Percentiles rank a stretch among this genome's conserved stretches.
Evolutionary conservation across 2,329 filamentous ascomycete species (phyloP).

Genomic region (Aureobasidium sp.): DNA sequence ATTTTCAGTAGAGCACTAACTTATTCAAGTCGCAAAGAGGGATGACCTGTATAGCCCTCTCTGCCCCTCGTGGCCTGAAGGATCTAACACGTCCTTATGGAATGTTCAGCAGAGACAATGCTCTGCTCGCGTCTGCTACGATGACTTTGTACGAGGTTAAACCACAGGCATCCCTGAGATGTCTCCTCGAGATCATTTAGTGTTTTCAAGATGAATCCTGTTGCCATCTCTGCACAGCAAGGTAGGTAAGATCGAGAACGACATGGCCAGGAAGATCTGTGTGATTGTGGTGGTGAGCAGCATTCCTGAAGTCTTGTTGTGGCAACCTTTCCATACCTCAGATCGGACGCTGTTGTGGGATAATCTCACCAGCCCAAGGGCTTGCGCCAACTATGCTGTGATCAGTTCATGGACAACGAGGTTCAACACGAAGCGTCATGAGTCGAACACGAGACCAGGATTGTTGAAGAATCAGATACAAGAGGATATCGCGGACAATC

Average conservation of each 20-base stretch:
- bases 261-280: background rate
- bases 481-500: background rate
- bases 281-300: background rate
- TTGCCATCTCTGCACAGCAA: background rate
- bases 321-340: slow-evolving; percentile 13
- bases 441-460: background rate
- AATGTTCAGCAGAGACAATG: background rate
- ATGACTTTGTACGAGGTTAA: background rate
- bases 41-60: background rate
- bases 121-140: background rate
- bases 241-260: background rate
- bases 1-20: background rate
- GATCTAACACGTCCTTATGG: background rate
- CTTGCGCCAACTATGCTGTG: background rate
- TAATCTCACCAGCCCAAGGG: background rate
- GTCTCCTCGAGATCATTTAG: background rate
- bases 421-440: background rate
- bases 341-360: background rate
- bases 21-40: background rate
- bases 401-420: background rate
- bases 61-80: background rate
- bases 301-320: slow-evolving; percentile 18
- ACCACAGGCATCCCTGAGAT: background rate
- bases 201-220: background rate
- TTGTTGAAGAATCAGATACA: background rate